These are phyloP conservation scores for Candida montana DNA, from an alignment of 805 yeast genomes.

Conservation along the genomic window DNA sequence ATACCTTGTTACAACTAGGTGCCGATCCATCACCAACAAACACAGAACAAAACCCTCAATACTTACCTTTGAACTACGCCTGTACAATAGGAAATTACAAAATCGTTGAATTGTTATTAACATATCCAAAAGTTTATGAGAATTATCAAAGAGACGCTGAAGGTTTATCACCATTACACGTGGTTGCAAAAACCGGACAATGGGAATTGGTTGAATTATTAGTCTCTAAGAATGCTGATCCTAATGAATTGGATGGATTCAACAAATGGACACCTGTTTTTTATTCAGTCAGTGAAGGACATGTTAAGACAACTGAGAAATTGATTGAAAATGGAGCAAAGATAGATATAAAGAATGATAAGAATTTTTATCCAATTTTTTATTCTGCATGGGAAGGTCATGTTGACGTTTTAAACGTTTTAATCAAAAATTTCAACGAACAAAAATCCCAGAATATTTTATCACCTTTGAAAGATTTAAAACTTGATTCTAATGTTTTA, in stretches of 20 bases:
- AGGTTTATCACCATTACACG: constrained; percentile 83
- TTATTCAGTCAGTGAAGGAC: constrained; percentile 86
- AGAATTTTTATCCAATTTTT: constrained; percentile 73
- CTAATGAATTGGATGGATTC: constrained; percentile 75
- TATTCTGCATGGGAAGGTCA: constrained; percentile 96
- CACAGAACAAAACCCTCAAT: constrained; percentile 51
- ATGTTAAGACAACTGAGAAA: constrained; percentile 59
- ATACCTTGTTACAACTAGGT: constrained; percentile 42
- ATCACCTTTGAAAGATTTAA: constrained; percentile 21
- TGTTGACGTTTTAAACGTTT: constrained; percentile 67
- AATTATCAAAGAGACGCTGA: constrained; percentile 65
- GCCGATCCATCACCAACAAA: constrained; percentile 44
- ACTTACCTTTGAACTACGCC: constrained; percentile 78
- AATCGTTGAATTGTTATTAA: constrained; percentile 47
- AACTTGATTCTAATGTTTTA: constrained; percentile 7
- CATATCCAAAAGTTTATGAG: constrained; percentile 28
- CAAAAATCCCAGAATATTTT: constrained; percentile 14
- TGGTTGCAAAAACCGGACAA: constrained; percentile 82
- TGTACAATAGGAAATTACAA: constrained; percentile 77
- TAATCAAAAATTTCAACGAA: constrained; percentile 36
- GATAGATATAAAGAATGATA: constrained; percentile 64
- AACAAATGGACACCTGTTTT: constrained; percentile 94
- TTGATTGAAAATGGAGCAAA: constrained; percentile 72
- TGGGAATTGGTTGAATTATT: constrained; percentile 61
- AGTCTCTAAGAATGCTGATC: constrained; percentile 65